Evolutionary conservation across 805 yeast species (phyloP).

Genomic region (Wilhelminamyces savonicus): DNA sequence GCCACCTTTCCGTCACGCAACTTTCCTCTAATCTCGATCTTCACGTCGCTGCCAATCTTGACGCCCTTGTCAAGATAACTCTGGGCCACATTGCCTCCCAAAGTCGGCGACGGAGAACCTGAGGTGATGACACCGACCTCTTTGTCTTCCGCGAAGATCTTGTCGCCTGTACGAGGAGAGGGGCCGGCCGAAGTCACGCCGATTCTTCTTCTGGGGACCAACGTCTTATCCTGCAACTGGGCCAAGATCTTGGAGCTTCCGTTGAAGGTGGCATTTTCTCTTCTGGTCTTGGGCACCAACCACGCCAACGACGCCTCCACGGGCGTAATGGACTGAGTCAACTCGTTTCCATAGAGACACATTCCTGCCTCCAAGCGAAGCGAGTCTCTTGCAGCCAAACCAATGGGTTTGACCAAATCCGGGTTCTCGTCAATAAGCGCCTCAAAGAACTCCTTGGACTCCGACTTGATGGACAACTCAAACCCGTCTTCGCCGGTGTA

Average conservation of each 20-base stretch:
- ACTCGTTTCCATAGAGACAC: constrained; percentile 95
- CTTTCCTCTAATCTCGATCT: constrained; percentile 81
- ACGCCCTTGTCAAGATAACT: constrained; percentile 71
- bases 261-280: constrained; percentile 53
- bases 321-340: constrained; percentile 75
- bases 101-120: constrained; percentile 53
- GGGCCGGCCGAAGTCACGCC: constrained; percentile 80
- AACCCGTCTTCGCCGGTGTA: constrained; percentile 99
- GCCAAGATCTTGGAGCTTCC: constrained; percentile 66
- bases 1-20: constrained; percentile 66
- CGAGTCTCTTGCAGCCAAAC: constrained; percentile 97
- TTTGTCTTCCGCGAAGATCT: constrained; percentile 52
- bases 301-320: constrained; percentile 85
- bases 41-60: constrained; percentile 68
- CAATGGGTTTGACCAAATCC: constrained; percentile 72
- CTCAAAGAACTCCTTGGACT: constrained; percentile 56
- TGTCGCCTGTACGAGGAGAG: constrained; percentile 80
- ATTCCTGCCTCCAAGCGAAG: constrained; percentile 95
- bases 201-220: constrained; percentile 54
- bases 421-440: constrained; percentile 47
- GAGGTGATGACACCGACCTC: constrained; percentile 54
- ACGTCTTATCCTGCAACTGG: constrained; percentile 63
- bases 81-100: constrained; percentile 83
- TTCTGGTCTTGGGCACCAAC: constrained; percentile 80
- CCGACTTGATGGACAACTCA: constrained; percentile 72